Evolutionary conservation across 306 rosid genomes (phyloP), one percentile per base, ranked within the genome.

Genomic region (Inga laurina): DNA sequence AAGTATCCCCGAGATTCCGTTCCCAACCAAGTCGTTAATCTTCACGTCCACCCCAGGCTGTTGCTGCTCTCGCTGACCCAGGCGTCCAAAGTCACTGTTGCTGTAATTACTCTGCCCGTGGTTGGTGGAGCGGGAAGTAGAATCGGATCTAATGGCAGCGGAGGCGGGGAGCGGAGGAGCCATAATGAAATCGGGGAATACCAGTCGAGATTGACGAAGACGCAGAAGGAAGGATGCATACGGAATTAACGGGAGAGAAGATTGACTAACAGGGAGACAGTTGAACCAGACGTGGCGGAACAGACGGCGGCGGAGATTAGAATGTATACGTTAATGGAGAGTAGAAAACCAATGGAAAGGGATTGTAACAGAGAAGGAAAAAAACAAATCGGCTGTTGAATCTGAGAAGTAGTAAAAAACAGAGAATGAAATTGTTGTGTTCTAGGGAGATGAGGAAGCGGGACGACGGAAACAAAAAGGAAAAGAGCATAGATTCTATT

Each of bases 141-240:
- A 83, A 85, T 92, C 94, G 92, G 97, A 97, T 94, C 97, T 86
- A 74, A 86, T 14, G 0, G 90, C 72, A 64, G 70, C 54, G 9
- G 88, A 74, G n/a, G 91, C 81, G 21, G 92, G 73, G 11, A 19
- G 85, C 7, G 81, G 74, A n/a, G 90, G 86, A 2, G 84, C 59
- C 90, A 90, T 91, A 87, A 81, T n/a, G 85, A 76, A 86, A 73
- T 27, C 0, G 84, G 86, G 13, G 91, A 81, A 30, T 87, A 91
- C 73, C 91, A 93, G 76, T 95, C 97, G 57, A 97, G 88, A 75
- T 89, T 86, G 64, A 97, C 92, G 74, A 96, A 86, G 46, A 92
- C 88, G 76, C 97, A 91, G 88, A 96, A 96, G 84, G 92, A 91
- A 41, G 97, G 93, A 91, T 91, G 98, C 98, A 94, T 96, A 89